Conservation (phyloP, 805 yeast species). For the Schwanniomyces pseudopolymorphus region DNA sequence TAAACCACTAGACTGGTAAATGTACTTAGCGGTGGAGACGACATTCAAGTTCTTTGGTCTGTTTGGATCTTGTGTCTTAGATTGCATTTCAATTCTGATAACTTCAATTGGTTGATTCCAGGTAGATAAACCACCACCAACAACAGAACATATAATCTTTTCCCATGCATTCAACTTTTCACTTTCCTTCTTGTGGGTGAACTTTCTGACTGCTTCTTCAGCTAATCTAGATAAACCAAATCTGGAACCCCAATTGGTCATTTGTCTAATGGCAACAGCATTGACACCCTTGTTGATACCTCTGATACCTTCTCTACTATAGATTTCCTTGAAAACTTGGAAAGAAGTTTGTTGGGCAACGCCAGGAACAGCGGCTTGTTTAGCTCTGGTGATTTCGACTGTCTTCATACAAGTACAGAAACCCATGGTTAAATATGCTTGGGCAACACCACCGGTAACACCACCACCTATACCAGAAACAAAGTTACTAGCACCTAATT, state of each 20-base stretch:
- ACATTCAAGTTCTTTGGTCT: constrained; percentile 92
- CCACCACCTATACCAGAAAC: constrained; percentile 94
- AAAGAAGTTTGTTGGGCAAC: constrained; percentile 67
- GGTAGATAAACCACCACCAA: constrained; percentile 97
- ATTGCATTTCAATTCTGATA: constrained; percentile 96
- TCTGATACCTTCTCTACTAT: constrained; percentile 79
- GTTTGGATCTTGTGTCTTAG: constrained; percentile 89
- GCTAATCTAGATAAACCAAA: constrained; percentile 91
- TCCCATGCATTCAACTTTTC: constrained; percentile 72
- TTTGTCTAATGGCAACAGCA: constrained; percentile 98
- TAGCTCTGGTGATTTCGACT: constrained; percentile 91
- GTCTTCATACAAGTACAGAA: constrained; percentile 99
- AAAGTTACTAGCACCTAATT: constrained; percentile 63
- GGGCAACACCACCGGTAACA: constrained; percentile 93
- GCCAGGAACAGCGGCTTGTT: constrained; percentile 67
- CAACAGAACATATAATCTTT: constrained; percentile 77
- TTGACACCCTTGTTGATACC: constrained; percentile 98
- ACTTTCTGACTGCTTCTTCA: constrained; percentile 73
- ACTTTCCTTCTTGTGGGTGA: constrained; percentile 55
- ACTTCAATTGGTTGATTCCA: constrained; percentile 99
- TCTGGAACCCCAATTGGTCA: constrained; percentile 99
- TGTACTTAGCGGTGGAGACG: constrained; percentile 72
- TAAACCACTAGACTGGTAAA: constrained; percentile 78
- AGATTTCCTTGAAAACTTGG: constrained; percentile 84
- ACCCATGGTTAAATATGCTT: constrained; percentile 95